Conservation (phyloP, 2,329 filamentous ascomycete genomes). For the Zalaria obscura region DNA sequence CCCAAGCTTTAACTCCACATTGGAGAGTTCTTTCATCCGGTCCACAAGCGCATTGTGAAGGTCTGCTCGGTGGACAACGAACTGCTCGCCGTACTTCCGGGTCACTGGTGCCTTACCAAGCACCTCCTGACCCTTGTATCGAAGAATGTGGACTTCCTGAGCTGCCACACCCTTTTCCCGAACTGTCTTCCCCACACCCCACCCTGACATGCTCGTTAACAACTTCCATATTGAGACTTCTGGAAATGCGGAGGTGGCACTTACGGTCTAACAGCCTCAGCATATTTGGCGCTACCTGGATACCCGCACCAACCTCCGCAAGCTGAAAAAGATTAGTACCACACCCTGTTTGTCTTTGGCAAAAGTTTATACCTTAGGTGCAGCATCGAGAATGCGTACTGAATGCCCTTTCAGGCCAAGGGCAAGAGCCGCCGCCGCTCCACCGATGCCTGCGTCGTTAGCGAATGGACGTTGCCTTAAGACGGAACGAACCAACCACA, state of each 20-base stretch:
- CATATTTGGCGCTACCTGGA: background rate
- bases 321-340: background rate
- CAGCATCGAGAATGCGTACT: background rate
- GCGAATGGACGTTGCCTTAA: too few relatives aligned
- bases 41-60: background rate
- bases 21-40: background rate
- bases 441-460: background rate
- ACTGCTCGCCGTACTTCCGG: background rate
- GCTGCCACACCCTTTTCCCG: background rate
- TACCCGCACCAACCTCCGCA: background rate
- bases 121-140: background rate
- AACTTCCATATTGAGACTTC: background rate
- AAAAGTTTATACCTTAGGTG: background rate
- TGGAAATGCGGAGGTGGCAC: background rate
- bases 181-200: background rate
- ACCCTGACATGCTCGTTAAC: background rate
- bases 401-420: background rate
- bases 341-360: background rate
- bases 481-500: too few relatives aligned
- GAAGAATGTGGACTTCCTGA: background rate
- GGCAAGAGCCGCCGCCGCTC: background rate
- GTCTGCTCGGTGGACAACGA: background rate
- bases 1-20: background rate
- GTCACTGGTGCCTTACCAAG: background rate
- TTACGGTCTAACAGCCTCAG: background rate